Percentiles rank a stretch among this genome's conserved stretches.
phyloP scores from a whole-genome alignment of 345 rosid genomes.

The Linum lewisii region DNA sequence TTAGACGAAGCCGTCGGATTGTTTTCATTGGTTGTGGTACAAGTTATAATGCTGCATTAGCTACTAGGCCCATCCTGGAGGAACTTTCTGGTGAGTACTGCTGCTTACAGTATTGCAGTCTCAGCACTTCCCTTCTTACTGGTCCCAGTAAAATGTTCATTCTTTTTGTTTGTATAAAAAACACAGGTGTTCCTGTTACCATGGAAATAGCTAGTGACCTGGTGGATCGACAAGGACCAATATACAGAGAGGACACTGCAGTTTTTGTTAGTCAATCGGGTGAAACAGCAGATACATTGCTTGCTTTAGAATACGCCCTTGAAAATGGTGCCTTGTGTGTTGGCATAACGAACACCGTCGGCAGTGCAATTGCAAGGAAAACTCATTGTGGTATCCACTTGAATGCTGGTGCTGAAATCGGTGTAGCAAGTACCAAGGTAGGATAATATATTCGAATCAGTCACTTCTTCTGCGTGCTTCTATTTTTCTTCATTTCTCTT shows the following conservation, averaged over 20 bases:
- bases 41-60: conserved; percentile 94
- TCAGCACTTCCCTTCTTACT: conserved; percentile 2
- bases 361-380: conserved; percentile 84
- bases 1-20: conserved; percentile 83
- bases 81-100: conserved; percentile 78
- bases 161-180: not conserved
- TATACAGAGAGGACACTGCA: conserved; percentile 95
- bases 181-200: conserved; percentile 79
- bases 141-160: no score
- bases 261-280: conserved; percentile 98
- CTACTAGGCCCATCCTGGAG: conserved; percentile 88
- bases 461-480: not conserved
- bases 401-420: conserved; percentile 94
- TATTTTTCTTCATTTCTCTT: conserved; percentile 7
- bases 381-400: conserved; percentile 92
- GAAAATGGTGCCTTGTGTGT: conserved; percentile 92
- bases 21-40: conserved; percentile 96
- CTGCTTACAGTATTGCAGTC: not conserved
- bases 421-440: conserved; percentile 98
- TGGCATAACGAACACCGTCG: conserved; percentile 94
- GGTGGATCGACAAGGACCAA: conserved; percentile 86
- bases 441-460: not conserved
- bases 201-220: conserved; percentile 99
- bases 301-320: conserved; percentile 69
- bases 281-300: conserved; percentile 94